These are phyloP conservation scores for Penstemon barbatus DNA, from an alignment of 257 asterid genomes.

Conservation along the genomic window DNA sequence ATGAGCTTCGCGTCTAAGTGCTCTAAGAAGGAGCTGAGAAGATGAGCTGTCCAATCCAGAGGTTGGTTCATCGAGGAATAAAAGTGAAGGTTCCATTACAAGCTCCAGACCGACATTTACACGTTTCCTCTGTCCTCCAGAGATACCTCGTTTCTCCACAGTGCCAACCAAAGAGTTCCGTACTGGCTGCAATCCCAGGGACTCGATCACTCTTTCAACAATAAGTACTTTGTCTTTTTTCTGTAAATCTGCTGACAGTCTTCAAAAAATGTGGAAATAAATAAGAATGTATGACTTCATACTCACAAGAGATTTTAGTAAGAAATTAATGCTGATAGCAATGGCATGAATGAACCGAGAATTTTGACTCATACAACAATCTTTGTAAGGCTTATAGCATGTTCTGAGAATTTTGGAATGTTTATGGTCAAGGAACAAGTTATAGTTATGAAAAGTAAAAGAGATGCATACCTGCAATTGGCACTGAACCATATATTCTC, in stretches of 20 bases:
- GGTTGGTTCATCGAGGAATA: conserved; percentile 90
- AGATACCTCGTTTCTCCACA: conserved; percentile 86
- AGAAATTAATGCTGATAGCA: neutral
- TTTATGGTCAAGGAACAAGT: neutral
- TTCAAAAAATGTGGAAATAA: conserved; percentile 39
- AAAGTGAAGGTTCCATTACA: conserved; percentile 94
- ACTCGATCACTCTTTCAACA: conserved; percentile 87
- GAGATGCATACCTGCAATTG: conserved; percentile 65
- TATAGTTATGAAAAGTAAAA: neutral
- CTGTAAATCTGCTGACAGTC: conserved; percentile 74
- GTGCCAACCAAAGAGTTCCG: conserved; percentile 86
- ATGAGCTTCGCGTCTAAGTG: conserved; percentile 92
- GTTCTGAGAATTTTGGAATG: no score
- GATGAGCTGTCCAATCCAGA: conserved; percentile 96
- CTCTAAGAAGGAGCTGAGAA: conserved; percentile 87
- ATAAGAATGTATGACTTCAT: neutral
- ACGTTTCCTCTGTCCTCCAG: conserved; percentile 96
- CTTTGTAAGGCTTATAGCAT: no score
- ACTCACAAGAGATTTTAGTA: neutral
- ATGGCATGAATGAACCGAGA: neutral
- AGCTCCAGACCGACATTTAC: conserved; percentile 96
- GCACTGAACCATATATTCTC: conserved; percentile 99
- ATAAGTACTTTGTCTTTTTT: conserved; percentile 81
- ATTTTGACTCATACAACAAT: no score
- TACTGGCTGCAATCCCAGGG: conserved; percentile 78